Evolutionary conservation across 331 rosid genomes (phyloP).

Genomic region (Pyracantha coccinea): DNA sequence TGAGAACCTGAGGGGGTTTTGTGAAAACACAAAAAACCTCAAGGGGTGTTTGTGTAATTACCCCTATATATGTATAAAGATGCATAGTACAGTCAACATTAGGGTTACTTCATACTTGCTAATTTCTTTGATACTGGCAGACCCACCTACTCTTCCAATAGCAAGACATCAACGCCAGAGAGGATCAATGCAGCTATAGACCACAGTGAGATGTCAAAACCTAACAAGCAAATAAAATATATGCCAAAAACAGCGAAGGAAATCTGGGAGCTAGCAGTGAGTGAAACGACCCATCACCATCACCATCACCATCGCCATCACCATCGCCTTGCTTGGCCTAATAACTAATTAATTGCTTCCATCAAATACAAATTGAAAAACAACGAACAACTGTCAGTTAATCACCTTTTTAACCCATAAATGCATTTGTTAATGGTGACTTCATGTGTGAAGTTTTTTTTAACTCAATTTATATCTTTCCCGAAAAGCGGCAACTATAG

Average conservation of each 20-base stretch:
- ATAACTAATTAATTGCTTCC: background rate
- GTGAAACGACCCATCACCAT: background rate
- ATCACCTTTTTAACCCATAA: background rate
- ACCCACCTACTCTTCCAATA: background rate
- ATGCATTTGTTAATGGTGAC: background rate
- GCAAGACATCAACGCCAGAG: constrained; percentile 13
- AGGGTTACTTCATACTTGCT: background rate
- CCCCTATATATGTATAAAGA: too few relatives aligned
- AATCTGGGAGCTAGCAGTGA: background rate
- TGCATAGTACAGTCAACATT: too few relatives aligned
- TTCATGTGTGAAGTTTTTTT: background rate
- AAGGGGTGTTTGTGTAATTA: too few relatives aligned
- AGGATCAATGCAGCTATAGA: background rate
- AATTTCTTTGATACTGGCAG: constrained; percentile 3
- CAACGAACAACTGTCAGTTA: background rate
- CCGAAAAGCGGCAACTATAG: background rate
- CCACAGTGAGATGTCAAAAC: constrained; percentile 19
- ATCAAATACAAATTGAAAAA: background rate
- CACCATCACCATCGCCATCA: background rate
- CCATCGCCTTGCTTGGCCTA: background rate
- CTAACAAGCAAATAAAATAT: background rate
- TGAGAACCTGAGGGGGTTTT: too few relatives aligned
- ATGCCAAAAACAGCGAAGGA: background rate
- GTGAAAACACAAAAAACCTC: too few relatives aligned
- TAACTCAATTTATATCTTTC: background rate